Conservation (phyloP, 2,329 filamentous ascomycete genomes). For the Byssochlamys sp. region DNA sequence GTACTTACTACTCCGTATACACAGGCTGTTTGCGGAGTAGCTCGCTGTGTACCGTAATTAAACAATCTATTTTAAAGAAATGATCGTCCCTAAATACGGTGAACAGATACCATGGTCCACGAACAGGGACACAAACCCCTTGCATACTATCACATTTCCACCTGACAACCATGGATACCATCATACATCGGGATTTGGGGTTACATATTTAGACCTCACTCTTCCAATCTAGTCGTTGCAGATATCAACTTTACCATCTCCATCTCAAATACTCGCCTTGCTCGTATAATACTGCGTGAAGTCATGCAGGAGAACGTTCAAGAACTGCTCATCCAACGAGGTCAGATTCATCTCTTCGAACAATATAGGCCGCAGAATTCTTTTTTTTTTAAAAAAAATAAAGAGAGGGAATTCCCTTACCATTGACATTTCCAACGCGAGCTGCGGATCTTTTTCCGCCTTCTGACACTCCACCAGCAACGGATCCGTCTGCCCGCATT, state of each 20-base stretch:
- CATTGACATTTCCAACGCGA: conserved; percentile 17
- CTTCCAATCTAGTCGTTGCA: neutral
- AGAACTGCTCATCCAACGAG: conserved; percentile 9
- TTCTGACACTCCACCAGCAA: conserved; percentile 27
- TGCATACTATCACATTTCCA: no score
- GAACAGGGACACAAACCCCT: no score
- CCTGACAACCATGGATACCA: no score
- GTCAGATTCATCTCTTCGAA: neutral
- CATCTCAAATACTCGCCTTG: neutral
- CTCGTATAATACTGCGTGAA: conserved; percentile 22
- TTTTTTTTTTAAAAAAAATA: neutral
- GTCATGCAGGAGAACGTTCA: conserved; percentile 23
- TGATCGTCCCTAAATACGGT: no score
- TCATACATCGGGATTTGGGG: no score
- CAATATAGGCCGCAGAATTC: neutral
- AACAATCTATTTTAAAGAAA: no score
- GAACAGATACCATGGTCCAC: no score
- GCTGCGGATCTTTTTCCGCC: conserved; percentile 20
- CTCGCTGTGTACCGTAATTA: no score
- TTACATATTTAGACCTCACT: no score
- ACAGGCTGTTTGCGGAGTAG: no score
- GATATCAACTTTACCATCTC: neutral
- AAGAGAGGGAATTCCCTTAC: conserved; percentile 9
- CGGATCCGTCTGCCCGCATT: conserved; percentile 25
- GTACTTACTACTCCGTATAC: no score